phyloP scores from a whole-genome alignment of 345 rosid genomes.

The Combretum micranthum region DNA sequence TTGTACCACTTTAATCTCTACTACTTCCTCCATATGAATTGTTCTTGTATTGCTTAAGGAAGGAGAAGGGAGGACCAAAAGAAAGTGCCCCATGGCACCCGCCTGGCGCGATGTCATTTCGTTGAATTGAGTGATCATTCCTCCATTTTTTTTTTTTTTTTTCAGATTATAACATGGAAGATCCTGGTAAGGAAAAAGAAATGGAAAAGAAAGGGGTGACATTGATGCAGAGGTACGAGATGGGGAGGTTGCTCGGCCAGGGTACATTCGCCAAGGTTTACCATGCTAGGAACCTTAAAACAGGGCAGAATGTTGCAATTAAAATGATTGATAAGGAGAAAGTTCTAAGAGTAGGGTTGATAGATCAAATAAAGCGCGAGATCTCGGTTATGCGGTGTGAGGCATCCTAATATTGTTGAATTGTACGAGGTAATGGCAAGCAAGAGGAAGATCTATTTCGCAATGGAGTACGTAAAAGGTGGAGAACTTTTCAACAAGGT shows the following conservation, averaged over 20 bases:
- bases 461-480: slow-evolving; percentile 65
- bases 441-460: slow-evolving; percentile 71
- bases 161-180: too few species aligned
- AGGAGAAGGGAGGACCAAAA: too few species aligned
- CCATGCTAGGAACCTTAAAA: slow-evolving; percentile 45
- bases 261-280: slow-evolving; percentile 92
- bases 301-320: slow-evolving; percentile 65
- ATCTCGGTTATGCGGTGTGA: slow-evolving; percentile 73
- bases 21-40: too few species aligned
- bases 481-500: slow-evolving; percentile 80
- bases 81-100: too few species aligned
- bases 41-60: too few species aligned
- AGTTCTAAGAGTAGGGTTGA: slow-evolving; percentile 49
- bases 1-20: too few species aligned
- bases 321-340: slow-evolving; percentile 70
- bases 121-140: too few species aligned
- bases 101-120: too few species aligned
- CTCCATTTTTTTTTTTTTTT: too few species aligned
- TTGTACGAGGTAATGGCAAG: slow-evolving; percentile 91
- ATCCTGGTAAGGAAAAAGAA: too few species aligned
- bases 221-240: slow-evolving; percentile 63
- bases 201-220: slow-evolving; percentile 58
- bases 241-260: slow-evolving; percentile 68
- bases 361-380: slow-evolving; percentile 80
- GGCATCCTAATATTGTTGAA: slow-evolving; percentile 65